Conservation (phyloP, 495 filamentous ascomycete genomes). For the Annulohypoxylon nitens region DNA sequence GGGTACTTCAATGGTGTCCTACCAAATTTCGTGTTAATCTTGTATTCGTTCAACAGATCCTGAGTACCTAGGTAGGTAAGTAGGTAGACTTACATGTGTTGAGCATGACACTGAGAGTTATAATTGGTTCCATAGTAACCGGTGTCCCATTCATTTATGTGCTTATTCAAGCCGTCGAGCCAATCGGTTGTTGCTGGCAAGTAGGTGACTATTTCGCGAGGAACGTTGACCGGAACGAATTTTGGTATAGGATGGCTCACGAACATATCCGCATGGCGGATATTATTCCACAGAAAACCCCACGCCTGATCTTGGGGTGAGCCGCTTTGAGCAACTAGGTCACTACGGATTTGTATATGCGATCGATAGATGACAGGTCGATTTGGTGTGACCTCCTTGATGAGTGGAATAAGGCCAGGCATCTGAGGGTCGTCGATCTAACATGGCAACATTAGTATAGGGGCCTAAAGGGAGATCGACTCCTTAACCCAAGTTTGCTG, state of each 20-base stretch:
- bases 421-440: constrained; percentile 89
- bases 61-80: too few species aligned
- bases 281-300: constrained; percentile 80
- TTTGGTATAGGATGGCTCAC: constrained; percentile 84
- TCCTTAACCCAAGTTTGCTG: neutral
- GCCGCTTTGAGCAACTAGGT: constrained; percentile 72
- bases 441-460: neutral
- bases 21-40: constrained; percentile 26
- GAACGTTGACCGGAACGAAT: constrained; percentile 81
- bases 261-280: constrained; percentile 80
- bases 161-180: constrained; percentile 90
- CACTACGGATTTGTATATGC: constrained; percentile 87
- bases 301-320: constrained; percentile 81
- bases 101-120: constrained; percentile 71
- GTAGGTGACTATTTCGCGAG: constrained; percentile 76
- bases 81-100: constrained; percentile 64
- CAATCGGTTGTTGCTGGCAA: constrained; percentile 90
- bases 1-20: constrained; percentile 77
- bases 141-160: constrained; percentile 77
- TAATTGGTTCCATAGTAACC: constrained; percentile 84
- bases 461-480: neutral
- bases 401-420: constrained; percentile 83
- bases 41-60: neutral
- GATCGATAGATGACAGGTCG: constrained; percentile 84
- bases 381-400: constrained; percentile 77